Conservation (phyloP, 1,284 basidiomycete genomes). For the Pisolithus thermaeus region DNA sequence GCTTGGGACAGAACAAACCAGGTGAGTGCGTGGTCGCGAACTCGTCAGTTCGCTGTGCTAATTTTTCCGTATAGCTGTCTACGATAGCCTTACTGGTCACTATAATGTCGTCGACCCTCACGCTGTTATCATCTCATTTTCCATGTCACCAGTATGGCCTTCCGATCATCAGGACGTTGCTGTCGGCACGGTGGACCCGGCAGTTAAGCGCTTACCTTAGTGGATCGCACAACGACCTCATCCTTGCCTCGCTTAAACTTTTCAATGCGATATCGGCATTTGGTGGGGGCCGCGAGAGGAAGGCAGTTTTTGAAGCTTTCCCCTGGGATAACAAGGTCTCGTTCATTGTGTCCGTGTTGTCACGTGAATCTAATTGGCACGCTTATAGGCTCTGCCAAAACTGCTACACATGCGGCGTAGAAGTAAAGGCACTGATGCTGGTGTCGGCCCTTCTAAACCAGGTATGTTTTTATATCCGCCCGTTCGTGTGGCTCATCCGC, state of each 20-base stretch:
- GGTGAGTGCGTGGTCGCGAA: conserved; percentile 31
- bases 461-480: conserved; percentile 35
- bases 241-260: conserved; percentile 59
- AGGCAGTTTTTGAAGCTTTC: conserved; percentile 55
- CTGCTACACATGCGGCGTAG: conserved; percentile 65
- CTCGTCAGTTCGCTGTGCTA: conserved; percentile 3
- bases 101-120: conserved; percentile 50
- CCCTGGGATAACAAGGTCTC: conserved; percentile 71
- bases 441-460: conserved; percentile 46
- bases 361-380: background rate
- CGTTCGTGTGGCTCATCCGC: background rate
- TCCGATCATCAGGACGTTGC: conserved; percentile 52
- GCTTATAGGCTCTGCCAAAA: conserved; percentile 53
- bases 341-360: background rate
- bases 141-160: conserved; percentile 54
- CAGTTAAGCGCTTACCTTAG: conserved; percentile 55
- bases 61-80: conserved; percentile 27
- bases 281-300: conserved; percentile 58
- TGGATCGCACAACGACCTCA: conserved; percentile 54
- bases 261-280: conserved; percentile 56
- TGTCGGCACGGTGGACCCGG: conserved; percentile 48
- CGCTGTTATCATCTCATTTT: conserved; percentile 58
- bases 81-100: conserved; percentile 43
- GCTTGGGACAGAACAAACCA: conserved; percentile 51
- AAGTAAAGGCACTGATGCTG: conserved; percentile 34